Base-by-base conservation (phyloP, 306 rosid species). In the Mucuna pruriens region DNA sequence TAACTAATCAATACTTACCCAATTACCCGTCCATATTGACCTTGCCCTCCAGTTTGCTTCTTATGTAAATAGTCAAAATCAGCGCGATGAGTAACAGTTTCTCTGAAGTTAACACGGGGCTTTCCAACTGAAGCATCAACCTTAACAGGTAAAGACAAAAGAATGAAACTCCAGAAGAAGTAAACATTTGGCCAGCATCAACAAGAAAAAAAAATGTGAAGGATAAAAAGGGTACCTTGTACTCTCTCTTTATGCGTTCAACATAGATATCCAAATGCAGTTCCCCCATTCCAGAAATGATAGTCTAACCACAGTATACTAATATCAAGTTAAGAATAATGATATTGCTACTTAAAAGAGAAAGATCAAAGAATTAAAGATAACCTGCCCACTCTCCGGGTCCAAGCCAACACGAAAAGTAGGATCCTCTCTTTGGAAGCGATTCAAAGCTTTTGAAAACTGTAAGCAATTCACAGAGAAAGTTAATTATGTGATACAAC, bases 261-360 rank as follows among this genome's bases (percentile, higher is more conserved):
- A 95, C 98, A 72, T 95, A 95, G 75, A 95, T 86, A 78, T 95
- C 99, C 85, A 95, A 90, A 88, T 95, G 99, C 84, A 95, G 86
- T 85, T 95, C 99, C 73, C 99, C 99, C 99, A 95, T 95, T 81
- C 98, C 98, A 36, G 99, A 95, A 79, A 95, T 95, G 84, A 95
- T 95, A 16, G 99, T 95, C 99, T 95, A 76, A 39, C 74, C 55
- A 84, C 79, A 78, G 58, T 39, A 71, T 44, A 79, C 26, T 29
- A 76, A 52, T 65, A 60, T 29, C 82, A 83, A 12, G 49, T 34
- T 34, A 73, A 22, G 80, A 64, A 85, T 9, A 36, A 72, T 29
- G 22, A 57, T 29, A 64, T 52, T 78, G 82, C 71, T 72, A 75
- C 54, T 22, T 40, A 0, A 51, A 39, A 12, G 42, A 81, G 46